phyloP scores from a whole-genome alignment of 2,329 filamentous ascomycete genomes.

The Thielaviopsis cerberus region DNA sequence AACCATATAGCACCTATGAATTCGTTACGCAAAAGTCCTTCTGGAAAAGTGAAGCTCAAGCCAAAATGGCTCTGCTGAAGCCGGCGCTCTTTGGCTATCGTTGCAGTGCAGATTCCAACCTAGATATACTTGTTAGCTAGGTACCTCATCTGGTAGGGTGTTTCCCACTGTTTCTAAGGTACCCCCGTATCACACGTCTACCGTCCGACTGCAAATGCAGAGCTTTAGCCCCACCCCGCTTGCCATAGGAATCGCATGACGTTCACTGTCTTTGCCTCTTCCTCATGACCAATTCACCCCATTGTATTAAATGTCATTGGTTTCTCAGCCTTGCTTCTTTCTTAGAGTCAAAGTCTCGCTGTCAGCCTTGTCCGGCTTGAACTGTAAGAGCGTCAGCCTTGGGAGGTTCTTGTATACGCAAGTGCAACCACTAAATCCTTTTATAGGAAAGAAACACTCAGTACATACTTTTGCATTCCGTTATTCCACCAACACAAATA shows the following conservation, averaged over 20 bases:
- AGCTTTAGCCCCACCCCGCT: not conserved
- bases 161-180: not conserved
- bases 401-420: not conserved
- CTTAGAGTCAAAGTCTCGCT: not conserved
- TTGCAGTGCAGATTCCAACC: not conserved
- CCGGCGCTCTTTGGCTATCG: no score
- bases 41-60: not conserved
- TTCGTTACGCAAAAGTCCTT: no score
- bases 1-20: no score
- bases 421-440: not conserved
- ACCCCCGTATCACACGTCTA: not conserved
- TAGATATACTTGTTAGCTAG: not conserved
- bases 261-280: not conserved
- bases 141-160: not conserved
- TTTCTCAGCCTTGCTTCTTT: not conserved
- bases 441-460: not conserved
- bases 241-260: not conserved
- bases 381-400: not conserved
- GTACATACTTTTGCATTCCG: not conserved
- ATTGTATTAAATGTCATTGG: not conserved
- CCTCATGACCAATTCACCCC: not conserved
- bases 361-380: not conserved
- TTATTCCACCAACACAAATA: not conserved
- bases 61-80: no score
- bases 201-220: not conserved